Conservation (phyloP, 1,139 yeast genomes). For the Geotrichum cucujoidarum region DNA sequence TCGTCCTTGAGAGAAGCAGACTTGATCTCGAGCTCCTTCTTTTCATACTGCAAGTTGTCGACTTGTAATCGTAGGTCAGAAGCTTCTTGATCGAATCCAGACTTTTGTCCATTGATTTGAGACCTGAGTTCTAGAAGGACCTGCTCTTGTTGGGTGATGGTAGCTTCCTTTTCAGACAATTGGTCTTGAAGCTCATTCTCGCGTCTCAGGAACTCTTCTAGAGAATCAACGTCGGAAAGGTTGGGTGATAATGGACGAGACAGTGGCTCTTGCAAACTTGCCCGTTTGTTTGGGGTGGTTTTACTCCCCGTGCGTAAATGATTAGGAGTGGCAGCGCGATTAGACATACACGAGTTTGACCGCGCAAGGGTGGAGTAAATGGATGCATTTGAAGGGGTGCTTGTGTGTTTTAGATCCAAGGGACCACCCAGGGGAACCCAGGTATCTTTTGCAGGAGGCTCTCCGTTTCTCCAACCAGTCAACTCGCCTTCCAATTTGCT, state of each 20-base stretch:
- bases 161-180: slow-evolving; percentile 33
- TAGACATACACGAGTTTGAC: slow-evolving; percentile 12
- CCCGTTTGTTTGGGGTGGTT: slow-evolving; percentile 3
- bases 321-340: slow-evolving; percentile 19
- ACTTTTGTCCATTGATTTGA: slow-evolving; percentile 10
- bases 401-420: slow-evolving; percentile 1
- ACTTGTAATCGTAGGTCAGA: slow-evolving; percentile 26
- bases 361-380: slow-evolving; percentile 4
- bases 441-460: slow-evolving; percentile 37
- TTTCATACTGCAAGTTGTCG: slow-evolving; percentile 32
- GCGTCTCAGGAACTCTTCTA: slow-evolving; percentile 33
- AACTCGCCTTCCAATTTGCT: slow-evolving; percentile 51
- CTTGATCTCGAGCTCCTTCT: slow-evolving; percentile 32
- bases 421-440: slow-evolving; percentile 28
- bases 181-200: slow-evolving; percentile 38
- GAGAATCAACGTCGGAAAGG: slow-evolving; percentile 12
- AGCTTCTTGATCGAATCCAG: slow-evolving; percentile 12
- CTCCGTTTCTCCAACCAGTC: slow-evolving; percentile 46
- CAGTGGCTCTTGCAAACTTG: slow-evolving; percentile 1
- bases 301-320: not conserved
- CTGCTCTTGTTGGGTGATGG: slow-evolving; percentile 29
- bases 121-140: slow-evolving; percentile 12
- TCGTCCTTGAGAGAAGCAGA: slow-evolving; percentile 30
- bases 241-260: slow-evolving; percentile 3
- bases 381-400: not conserved